A percentile compares a stretch with the other conserved stretches of the same genome.
Evolutionary conservation across 73 alveolate genomes (phyloP).

Genomic region (Diophrys appendiculata): DNA sequence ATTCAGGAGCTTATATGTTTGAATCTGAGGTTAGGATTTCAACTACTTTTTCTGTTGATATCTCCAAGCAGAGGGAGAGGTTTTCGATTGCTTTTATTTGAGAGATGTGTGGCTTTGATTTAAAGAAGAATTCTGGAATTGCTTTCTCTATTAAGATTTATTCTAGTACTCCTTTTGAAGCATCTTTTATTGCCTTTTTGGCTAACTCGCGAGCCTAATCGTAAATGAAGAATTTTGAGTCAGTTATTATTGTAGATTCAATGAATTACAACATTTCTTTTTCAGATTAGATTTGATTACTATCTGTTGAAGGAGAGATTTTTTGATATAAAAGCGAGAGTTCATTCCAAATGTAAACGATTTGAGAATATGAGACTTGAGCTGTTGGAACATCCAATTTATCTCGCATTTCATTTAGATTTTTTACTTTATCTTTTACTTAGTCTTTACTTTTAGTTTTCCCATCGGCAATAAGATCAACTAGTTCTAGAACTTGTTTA

Average conservation of each 20-base stretch:
- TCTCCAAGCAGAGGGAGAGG: background rate
- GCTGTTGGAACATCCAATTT: background rate
- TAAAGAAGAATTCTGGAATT: background rate
- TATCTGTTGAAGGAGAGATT: background rate
- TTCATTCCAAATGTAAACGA: background rate
- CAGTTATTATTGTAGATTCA: background rate
- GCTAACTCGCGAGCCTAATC: no score
- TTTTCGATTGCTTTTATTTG: background rate
- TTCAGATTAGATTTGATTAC: no score
- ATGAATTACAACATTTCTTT: background rate
- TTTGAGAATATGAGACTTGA: background rate
- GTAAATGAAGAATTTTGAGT: background rate
- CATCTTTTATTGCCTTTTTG: no score
- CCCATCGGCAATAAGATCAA: background rate
- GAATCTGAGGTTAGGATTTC: background rate
- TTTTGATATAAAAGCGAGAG: background rate
- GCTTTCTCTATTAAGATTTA: no score
- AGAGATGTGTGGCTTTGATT: background rate
- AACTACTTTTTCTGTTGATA: background rate
- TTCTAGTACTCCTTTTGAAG: no score
- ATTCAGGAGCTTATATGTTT: no score
- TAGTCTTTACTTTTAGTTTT: background rate
- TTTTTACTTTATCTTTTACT: background rate
- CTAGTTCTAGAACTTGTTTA: background rate
- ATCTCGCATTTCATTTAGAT: background rate